Base-by-base conservation (phyloP, 2,329 filamentous ascomycete genomes). In the Cladophialophora immunda region DNA sequence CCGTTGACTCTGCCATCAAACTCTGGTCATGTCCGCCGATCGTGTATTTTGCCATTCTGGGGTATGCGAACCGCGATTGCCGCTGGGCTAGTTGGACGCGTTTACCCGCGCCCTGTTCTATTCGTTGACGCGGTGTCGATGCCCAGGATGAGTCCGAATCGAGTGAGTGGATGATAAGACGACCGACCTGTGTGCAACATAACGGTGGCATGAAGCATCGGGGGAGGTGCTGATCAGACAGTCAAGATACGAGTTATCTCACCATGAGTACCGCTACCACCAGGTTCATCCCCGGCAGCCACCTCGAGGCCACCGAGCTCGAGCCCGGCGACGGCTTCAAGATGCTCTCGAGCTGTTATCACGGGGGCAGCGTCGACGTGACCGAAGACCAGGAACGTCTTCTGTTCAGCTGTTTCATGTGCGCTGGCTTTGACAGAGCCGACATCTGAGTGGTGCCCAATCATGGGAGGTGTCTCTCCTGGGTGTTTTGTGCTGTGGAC, bases 281-380 rank as follows among this genome's bases (percentile, higher is more conserved):
- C 9, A 58, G 62, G 29, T 64, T 58, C 45, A 50, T 64, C 32
- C 62, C 62, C 1, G 47, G 54, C 27, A 58, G 53, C 55, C 62
- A 64, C 19, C 56, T 66, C 13, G 50, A 63, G 41, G 64, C 47
- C 22, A 66, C 58, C 15, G 38, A 41, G 7, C 58, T 58, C 38
- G 64, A 73, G 9, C 73, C 73, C 13, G 77, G 78, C 0, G 76
- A 79, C 69, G 77, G 71, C 0, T 78, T 79, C 63, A 74, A 79
- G 6, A 78, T 79, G 75, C 70, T 80, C 4, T 72, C 74, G 3
- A 73, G 72, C 17, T 71, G 70, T n/a, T 78, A 76, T 57, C 77
- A 80, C 47, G 78, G 77, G 0, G 78, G 75, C n/a, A 72, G 75
- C 1, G 67, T 69, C n/a, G 53, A 64, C 41, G 58, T 27, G 8